Evolutionary conservation across 108 stramenopile genomes (phyloP).

Genomic region (Nannochloropsis oceanica): DNA sequence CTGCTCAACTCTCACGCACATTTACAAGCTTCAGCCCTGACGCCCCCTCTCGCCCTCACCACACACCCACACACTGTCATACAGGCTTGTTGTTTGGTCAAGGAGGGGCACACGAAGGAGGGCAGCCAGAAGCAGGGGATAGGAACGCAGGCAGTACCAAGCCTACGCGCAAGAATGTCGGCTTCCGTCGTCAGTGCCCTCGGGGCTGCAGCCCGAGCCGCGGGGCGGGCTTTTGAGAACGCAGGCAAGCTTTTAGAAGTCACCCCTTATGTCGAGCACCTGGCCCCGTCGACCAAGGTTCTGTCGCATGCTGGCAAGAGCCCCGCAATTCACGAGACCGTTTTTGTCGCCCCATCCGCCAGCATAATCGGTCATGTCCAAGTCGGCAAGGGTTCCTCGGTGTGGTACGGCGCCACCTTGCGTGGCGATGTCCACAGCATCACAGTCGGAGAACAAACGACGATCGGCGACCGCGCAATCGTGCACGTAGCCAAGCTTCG

Average conservation of each 20-base stretch:
- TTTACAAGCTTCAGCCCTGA: too few species aligned
- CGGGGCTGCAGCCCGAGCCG: neutral
- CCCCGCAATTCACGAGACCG: conserved; percentile 16
- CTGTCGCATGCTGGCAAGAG: conserved; percentile 13
- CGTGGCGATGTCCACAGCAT: conserved; percentile 53
- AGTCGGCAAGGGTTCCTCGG: conserved; percentile 77
- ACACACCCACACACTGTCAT: too few species aligned
- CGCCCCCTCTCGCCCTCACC: too few species aligned
- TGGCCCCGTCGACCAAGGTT: conserved; percentile 20
- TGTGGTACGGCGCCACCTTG: conserved; percentile 92
- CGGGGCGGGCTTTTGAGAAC: conserved; percentile 6
- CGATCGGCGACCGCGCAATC: conserved; percentile 73
- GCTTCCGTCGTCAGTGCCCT: neutral
- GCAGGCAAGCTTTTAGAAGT: neutral
- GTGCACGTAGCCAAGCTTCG: conserved; percentile 86
- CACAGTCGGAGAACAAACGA: conserved; percentile 55
- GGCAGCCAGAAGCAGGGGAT: neutral
- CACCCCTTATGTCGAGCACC: neutral
- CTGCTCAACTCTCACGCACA: too few species aligned
- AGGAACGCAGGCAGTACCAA: neutral
- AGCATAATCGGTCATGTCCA: conserved; percentile 92
- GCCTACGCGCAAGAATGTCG: neutral
- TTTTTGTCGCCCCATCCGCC: conserved; percentile 88
- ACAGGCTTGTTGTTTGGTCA: too few species aligned
- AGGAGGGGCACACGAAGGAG: neutral